Base-by-base conservation (phyloP, 2,329 filamentous ascomycete genomes). In the Monosporascus ibericus region DNA sequence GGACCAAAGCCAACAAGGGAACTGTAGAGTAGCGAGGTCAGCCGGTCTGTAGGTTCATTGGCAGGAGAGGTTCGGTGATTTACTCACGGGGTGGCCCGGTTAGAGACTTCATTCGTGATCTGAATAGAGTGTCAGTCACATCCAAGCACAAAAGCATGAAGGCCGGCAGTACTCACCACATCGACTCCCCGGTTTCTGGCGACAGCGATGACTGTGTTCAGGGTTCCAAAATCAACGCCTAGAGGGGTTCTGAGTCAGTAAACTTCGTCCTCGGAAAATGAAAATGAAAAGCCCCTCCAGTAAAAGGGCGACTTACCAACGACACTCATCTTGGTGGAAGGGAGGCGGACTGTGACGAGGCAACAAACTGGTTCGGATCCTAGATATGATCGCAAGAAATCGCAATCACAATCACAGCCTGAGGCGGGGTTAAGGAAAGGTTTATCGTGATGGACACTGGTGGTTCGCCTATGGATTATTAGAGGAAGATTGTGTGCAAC, bases 91-190 rank as follows among this genome's bases (percentile, higher is more conserved):
- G 94, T 99, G 57, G 90, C 86, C 75, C 94, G 87, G 82, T 99
- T 97, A 63, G 94, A 99, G 65, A 97, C 94, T 76, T 99, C 94
- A 81, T 99, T 99, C 78, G 90, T 88, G 71, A 99, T 95, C 91
- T 96, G 52, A n/a, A 48, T 36, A 44, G 18, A 37, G 55, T 7
- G 55, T 63, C 49, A 63, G 59, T 44, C 49, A 58, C 30, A 14
- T 7, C n/a, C 24, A 38, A 25, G 40, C 55, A 49, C 39, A 14
- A 20, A 51, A 48, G 11, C 20, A 56, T 49, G 27, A 40, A 20
- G 27, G 48, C 54, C 56, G 59, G 60, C 36, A 20, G 63, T 69
- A 94, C 91, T 70, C 82, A 96, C 91, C 72, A 99, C 94, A 80
- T 99, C 94, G 73, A 99, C 94, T 77, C 94, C 94, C 72, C 95